Percentiles rank a stretch among this genome's conserved stretches.
Conservation (phyloP, 306 rosid genomes). For the Quercus wislizeni region DNA sequence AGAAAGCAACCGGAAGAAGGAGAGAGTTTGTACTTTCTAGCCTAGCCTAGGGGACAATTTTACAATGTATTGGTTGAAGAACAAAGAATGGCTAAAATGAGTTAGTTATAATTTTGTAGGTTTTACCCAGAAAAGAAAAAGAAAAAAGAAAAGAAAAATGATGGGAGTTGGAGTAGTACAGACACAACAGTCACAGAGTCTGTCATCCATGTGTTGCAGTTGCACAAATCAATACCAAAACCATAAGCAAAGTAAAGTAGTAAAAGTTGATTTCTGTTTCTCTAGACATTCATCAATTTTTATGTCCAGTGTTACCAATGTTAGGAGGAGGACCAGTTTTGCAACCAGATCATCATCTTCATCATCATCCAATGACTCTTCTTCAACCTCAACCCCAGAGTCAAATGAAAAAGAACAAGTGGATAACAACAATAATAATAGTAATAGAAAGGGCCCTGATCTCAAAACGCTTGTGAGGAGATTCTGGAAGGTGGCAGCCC, state of each 20-base stretch:
- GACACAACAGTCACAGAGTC: neutral
- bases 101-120: neutral
- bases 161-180: neutral
- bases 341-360: neutral
- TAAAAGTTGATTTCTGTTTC: neutral
- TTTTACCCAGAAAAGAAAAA: neutral
- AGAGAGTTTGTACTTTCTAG: too few relatives aligned
- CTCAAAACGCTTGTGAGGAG: slow-evolving; percentile 56
- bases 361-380: neutral
- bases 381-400: neutral
- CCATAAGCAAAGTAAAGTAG: neutral
- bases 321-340: neutral
- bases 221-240: neutral
- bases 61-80: neutral
- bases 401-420: slow-evolving; percentile 3
- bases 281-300: neutral
- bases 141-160: neutral
- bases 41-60: too few relatives aligned
- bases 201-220: neutral
- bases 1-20: too few relatives aligned
- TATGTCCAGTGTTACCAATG: neutral
- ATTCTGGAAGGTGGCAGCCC: slow-evolving; percentile 96
- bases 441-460: slow-evolving; percentile 55
- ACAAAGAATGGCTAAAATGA: neutral
- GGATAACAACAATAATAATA: neutral